Base-by-base conservation (phyloP, 2,329 filamentous ascomycete species). In the Colletotrichum theobromicola region DNA sequence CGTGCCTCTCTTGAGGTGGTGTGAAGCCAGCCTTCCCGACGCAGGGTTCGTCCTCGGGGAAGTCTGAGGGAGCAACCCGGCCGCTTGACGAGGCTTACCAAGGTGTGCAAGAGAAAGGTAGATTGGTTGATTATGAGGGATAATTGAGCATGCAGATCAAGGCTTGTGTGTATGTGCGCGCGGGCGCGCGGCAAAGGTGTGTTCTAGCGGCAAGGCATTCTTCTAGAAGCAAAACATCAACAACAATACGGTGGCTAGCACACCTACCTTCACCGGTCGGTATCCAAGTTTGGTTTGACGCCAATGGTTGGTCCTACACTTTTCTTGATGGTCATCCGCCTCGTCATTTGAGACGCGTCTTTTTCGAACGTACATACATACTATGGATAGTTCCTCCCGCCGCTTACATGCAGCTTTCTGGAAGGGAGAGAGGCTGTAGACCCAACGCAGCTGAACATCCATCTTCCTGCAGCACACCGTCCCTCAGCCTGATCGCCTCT, bases 381-480 rank as follows among this genome's bases (percentile, higher is more conserved):
- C 18, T 16, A 18, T 21, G 26, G 55, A 26, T 53, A 16, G 32
- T 50, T 32, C 66, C 46, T 15, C 37, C 24, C 61, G 37, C 61
- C 50, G 62, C 46, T 57, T 21, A 61, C 55, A 50, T 68, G 64
- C 66, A 68, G 55, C 66, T 37, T 46, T 50, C 42, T 50, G 42
- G 42, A 50, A 50, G n/a, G n/a, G 42, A 50, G 7, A 32, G 42
- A 50, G 42, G 42, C 55, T 30, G 34, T 35, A 34, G 46, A 30
- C 35, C 35, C 55, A 34, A 18, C 67, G n/a, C 32, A 42, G 67
- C 72, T 74, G 67, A 72, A 62, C n/a, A 55, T 58, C 55, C 53
- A 55, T 58, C 55, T 37, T 66, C 55, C 10, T 50, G 42, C 42
- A 7, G 42, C 42, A 50, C 42, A 50, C 42, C 42, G 42, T 50